phyloP scores from a whole-genome alignment of 73 alveolate genomes.

The Halteria grandinella region DNA sequence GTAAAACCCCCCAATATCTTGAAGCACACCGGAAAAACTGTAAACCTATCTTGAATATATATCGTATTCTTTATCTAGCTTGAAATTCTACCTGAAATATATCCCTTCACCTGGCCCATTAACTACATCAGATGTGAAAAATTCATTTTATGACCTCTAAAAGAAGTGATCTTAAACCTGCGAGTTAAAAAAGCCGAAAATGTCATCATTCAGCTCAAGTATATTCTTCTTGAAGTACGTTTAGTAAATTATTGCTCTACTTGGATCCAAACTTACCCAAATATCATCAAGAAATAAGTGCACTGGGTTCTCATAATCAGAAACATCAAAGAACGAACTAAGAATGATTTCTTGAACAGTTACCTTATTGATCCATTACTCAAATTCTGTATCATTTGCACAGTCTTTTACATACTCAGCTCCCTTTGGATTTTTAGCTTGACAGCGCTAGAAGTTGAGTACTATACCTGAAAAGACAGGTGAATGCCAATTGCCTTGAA shows the following conservation, averaged over 20 bases:
- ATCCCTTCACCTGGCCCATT: not conserved
- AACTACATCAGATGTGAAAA: not conserved
- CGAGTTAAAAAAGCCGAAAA: not conserved
- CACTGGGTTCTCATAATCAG: slow-evolving; percentile 2
- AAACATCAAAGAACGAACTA: slow-evolving; percentile 1
- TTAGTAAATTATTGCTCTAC: not conserved
- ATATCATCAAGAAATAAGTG: not conserved
- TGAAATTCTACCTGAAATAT: not conserved
- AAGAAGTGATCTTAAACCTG: not conserved
- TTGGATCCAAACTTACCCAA: not conserved
- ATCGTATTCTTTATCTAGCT: slow-evolving; percentile 10
- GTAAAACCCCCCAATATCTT: slow-evolving; percentile 20
- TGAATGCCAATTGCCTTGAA: slow-evolving; percentile 31
- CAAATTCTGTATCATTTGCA: not conserved
- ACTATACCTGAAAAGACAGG: not conserved
- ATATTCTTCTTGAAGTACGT: not conserved
- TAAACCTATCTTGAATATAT: slow-evolving; percentile 8
- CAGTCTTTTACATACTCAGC: too few species aligned
- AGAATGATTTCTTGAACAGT: not conserved
- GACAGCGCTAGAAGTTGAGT: not conserved
- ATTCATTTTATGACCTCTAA: not conserved
- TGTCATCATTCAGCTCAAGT: not conserved
- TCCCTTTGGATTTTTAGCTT: not conserved
- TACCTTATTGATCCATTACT: not conserved
- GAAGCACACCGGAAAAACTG: not conserved